Evolutionary conservation across 2,329 filamentous ascomycete genomes (phyloP).

Genomic region (Hymenotorrendiella dingleyae): DNA sequence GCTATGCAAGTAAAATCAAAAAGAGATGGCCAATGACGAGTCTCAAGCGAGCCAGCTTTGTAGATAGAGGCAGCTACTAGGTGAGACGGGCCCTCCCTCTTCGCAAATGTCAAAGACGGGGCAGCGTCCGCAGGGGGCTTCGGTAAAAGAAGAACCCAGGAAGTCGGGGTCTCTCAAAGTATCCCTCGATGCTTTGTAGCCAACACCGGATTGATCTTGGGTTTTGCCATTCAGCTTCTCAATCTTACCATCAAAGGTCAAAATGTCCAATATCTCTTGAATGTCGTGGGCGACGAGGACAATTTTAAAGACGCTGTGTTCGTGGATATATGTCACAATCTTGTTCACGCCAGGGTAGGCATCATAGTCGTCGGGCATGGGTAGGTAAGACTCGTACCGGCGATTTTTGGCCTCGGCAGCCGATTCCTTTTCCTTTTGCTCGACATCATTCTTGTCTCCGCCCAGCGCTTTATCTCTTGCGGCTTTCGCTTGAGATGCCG

Average conservation of each 20-base stretch:
- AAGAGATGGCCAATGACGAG: too few species aligned
- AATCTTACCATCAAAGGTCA: constrained; percentile 81
- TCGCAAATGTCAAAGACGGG: constrained; percentile 91
- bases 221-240: constrained; percentile 46
- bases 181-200: constrained; percentile 31
- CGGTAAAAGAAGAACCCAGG: too few species aligned
- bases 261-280: constrained; percentile 77
- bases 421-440: constrained; percentile 17
- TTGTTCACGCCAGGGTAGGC: constrained; percentile 76
- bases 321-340: constrained; percentile 56
- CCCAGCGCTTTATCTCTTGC: constrained; percentile 20
- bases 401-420: constrained; percentile 10
- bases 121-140: constrained; percentile 85
- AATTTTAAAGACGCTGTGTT: constrained; percentile 54
- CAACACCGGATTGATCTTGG: constrained; percentile 22
- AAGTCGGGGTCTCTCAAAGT: constrained; percentile 21
- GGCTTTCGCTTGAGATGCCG: constrained; percentile 35
- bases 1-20: constrained; percentile 27
- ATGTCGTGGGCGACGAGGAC: constrained; percentile 69
- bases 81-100: constrained; percentile 84
- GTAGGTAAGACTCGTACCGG: constrained; percentile 32
- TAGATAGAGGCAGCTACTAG: constrained; percentile 88
- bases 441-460: constrained; percentile 9
- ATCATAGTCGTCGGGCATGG: constrained; percentile 59
- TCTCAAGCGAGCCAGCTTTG: constrained; percentile 65